Evolutionary conservation across 345 rosid species (phyloP), one percentile per base, ranked within the genome.

Genomic region (Populus euphratica): DNA sequence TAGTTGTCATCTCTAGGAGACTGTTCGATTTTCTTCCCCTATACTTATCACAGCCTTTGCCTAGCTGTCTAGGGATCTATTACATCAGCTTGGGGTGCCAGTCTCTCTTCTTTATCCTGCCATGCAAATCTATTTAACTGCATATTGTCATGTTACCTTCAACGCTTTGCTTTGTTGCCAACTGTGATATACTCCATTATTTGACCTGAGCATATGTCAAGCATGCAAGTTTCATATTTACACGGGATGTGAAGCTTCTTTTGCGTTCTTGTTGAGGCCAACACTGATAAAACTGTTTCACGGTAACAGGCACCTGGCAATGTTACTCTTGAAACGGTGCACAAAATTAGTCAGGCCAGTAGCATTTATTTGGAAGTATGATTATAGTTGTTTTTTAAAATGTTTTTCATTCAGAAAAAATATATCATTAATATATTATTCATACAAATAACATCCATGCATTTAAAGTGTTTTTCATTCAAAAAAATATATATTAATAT

Each of bases 281-380:
- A 33, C 52, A 52, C 33, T 77, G 74, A 49, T n/a, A 33, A 61
- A 69, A 78, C 64, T 70, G 50, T 68, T 69, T 70, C 61, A 31
- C 72, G 77, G 36, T 85, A 31, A 31, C 84, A 94, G 99, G 98
- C 99, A 77, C 92, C 99, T 0, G 99, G 99, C 5, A 96, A 96
- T 82, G 95, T 92, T 74, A 93, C 97, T 13, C 87, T 96, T 68
- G 98, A 96, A 84, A 93, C 97, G 2, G 89, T 92, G 54, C 92
- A 90, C 84, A 87, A 92, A 85, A 96, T 96, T 59, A 97, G 99
- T 81, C 94, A 89, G 81, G 8, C 43, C 10, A 27, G 29, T 0
- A 27, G 29, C 29, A 1, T 27, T 27, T 27, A 1, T 27, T 27
- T 27, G 29, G 29, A 1, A 27, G 29, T 1, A 27, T 27, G 1